Evolutionary conservation across 139 green algal genomes (phyloP).

Genomic region (Haematococcus lacustris): DNA sequence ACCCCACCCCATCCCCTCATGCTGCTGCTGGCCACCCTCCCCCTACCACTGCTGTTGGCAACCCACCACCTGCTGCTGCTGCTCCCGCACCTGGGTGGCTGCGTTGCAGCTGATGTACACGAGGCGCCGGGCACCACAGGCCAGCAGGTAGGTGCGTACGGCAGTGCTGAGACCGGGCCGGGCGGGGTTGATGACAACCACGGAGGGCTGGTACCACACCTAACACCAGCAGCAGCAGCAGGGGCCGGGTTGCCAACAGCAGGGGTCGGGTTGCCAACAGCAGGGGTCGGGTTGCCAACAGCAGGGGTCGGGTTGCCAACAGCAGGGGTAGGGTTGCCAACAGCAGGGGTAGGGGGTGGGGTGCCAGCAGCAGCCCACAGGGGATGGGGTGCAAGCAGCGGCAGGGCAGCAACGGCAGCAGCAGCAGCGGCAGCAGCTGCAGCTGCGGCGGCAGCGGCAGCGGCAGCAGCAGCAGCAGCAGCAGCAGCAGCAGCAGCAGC

Average conservation of each 20-base stretch:
- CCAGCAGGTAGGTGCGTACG: slow-evolving; percentile 47
- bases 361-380: not conserved
- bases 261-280: not conserved
- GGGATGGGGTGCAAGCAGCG: no score
- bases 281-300: not conserved
- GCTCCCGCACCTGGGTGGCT: no score
- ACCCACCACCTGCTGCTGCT: no score
- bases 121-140: slow-evolving; percentile 45
- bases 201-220: slow-evolving; percentile 29
- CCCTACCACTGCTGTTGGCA: no score
- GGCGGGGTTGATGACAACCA: slow-evolving; percentile 71
- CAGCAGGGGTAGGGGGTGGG: not conserved
- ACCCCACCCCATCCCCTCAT: no score
- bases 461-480: no score
- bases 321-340: not conserved
- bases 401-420: no score
- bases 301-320: not conserved
- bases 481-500: no score
- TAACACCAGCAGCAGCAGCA: no score
- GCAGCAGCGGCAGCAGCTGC: no score
- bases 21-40: no score
- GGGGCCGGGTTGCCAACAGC: not conserved
- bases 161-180: slow-evolving; percentile 49
- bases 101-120: slow-evolving; percentile 90
- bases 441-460: no score